Percentiles rank a stretch among this genome's conserved stretches.
Evolutionary conservation across 306 rosid genomes (phyloP).

Genomic region (Vicia sativa): DNA sequence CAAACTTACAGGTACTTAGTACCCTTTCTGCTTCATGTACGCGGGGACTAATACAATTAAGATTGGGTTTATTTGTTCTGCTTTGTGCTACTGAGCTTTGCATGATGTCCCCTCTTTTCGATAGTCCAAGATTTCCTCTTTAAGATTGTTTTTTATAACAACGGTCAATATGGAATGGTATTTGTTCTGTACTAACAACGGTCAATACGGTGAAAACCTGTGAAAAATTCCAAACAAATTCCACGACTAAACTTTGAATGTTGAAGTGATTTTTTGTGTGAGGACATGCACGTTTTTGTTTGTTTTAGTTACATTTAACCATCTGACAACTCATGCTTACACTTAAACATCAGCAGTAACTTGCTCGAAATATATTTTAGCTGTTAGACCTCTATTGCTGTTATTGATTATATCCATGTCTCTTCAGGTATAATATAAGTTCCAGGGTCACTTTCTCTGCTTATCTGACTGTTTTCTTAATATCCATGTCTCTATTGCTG

Average conservation of each 20-base stretch:
- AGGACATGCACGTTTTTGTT: too few species aligned
- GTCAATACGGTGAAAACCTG: not conserved
- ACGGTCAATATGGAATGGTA: too few species aligned
- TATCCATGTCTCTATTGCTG: too few species aligned
- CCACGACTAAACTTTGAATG: not conserved
- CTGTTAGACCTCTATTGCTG: constrained; percentile 1
- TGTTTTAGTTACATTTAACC: constrained; percentile 22
- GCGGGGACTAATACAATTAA: not conserved
- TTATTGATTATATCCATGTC: constrained; percentile 11
- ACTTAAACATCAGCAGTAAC: not conserved
- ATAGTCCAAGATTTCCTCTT: not conserved
- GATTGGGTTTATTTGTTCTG: not conserved
- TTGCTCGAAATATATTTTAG: constrained; percentile 13
- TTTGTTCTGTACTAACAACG: too few species aligned
- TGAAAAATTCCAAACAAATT: not conserved
- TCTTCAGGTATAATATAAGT: not conserved
- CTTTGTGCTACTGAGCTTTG: not conserved
- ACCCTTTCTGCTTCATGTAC: not conserved
- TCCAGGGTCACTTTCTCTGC: constrained; percentile 12
- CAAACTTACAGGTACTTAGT: constrained; percentile 74
- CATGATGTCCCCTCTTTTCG: not conserved
- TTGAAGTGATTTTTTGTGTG: not conserved
- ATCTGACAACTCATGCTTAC: constrained; percentile 4
- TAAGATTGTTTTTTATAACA: not conserved
- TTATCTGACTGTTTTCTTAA: not conserved